Evolutionary conservation across 148 eudicot species (phyloP).

Genomic region (Spergularia bocconei): DNA sequence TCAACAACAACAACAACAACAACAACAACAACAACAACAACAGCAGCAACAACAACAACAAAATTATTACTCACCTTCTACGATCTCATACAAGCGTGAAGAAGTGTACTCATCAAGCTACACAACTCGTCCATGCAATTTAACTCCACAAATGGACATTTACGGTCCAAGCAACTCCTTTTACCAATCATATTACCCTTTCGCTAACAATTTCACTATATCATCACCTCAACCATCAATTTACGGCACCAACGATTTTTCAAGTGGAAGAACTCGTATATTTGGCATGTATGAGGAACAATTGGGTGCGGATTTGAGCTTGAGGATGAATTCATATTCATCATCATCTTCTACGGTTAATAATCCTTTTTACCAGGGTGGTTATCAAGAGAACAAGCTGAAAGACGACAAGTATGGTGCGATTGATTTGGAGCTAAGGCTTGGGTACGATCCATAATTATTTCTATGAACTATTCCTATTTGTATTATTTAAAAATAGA

Average conservation of each 20-base stretch:
- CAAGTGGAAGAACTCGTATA: constrained; percentile 14
- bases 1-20: constrained; percentile 13
- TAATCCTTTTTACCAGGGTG: not conserved
- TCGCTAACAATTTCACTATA: constrained; percentile 25
- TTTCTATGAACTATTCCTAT: no score
- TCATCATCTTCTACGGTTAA: not conserved
- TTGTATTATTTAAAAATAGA: no score
- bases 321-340: constrained; percentile 26
- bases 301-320: constrained; percentile 35
- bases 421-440: constrained; percentile 60
- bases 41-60: constrained; percentile 12
- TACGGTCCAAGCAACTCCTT: not conserved
- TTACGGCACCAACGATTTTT: constrained; percentile 8
- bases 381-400: not conserved
- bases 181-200: constrained; percentile 29
- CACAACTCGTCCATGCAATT: not conserved
- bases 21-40: constrained; percentile 12
- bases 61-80: constrained; percentile 7
- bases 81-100: constrained; percentile 1
- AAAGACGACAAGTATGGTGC: constrained; percentile 20
- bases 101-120: constrained; percentile 12
- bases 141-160: constrained; percentile 23
- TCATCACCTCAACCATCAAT: not conserved
- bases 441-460: constrained; percentile 39
- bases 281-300: constrained; percentile 23